Percentiles rank a stretch among this genome's conserved stretches.
Evolutionary conservation across 257 asterid genomes (phyloP).

Genomic region (Solanum piurae): DNA sequence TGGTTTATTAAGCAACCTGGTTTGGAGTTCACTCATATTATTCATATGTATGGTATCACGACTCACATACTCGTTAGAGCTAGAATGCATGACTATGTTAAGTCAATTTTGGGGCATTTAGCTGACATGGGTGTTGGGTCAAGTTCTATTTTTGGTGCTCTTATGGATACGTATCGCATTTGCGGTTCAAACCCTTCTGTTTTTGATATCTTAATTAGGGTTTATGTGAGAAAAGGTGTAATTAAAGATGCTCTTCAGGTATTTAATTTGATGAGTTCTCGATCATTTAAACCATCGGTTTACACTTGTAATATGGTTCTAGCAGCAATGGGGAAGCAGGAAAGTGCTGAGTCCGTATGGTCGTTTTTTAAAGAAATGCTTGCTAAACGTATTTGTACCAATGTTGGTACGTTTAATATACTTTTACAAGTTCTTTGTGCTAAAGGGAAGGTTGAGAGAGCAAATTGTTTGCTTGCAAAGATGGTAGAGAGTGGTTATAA

Average conservation of each 20-base stretch:
- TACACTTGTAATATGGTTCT: conserved; percentile 76
- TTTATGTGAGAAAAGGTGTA: conserved; percentile 41
- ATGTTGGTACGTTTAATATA: conserved; percentile 63
- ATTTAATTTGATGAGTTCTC: conserved; percentile 46
- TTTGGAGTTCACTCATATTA: conserved; percentile 48
- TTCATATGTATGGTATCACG: conserved; percentile 66
- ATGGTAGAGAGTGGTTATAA: conserved; percentile 91
- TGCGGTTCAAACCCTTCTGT: conserved; percentile 89
- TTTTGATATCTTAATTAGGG: conserved; percentile 77
- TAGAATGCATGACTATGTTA: conserved; percentile 65
- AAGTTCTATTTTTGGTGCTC: conserved; percentile 40
- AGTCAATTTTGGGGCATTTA: conserved; percentile 37
- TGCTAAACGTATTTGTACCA: conserved; percentile 46
- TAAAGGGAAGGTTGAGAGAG: conserved; percentile 63
- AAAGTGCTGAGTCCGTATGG: conserved; percentile 46
- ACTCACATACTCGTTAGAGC: conserved; percentile 78
- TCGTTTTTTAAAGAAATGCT: conserved; percentile 64
- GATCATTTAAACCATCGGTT: conserved; percentile 62
- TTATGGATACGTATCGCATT: conserved; percentile 66
- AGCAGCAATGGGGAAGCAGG: conserved; percentile 34
- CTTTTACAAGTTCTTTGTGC: conserved; percentile 58
- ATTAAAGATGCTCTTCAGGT: conserved; percentile 42
- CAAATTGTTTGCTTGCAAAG: conserved; percentile 45
- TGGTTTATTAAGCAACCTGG: conserved; percentile 81
- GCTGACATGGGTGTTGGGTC: conserved; percentile 35